Evolutionary conservation across 805 yeast species (phyloP), one percentile per base, ranked within the genome.

Genomic region (Suhomyces xylopsoci): DNA sequence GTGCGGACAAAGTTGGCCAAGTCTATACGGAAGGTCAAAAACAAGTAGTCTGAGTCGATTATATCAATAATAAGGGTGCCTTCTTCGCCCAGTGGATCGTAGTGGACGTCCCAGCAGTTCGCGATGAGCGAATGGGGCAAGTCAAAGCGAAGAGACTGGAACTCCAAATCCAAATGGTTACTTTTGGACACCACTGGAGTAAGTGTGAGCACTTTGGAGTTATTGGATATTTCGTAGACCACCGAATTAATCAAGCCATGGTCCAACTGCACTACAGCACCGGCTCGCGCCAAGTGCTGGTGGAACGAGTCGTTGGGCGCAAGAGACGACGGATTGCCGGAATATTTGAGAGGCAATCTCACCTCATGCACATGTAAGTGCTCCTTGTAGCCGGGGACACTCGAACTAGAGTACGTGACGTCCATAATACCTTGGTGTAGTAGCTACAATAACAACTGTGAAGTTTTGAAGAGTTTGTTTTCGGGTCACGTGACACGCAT

Each of bases 11-110:
- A 85, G 51, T 79, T 76, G 2, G 69, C 59, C 8, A 78, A 56
- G 15, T 71, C 66, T 26, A 87, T 55, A 3, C 66, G 61, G 30
- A 84, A 56, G 0, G 89, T 81, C 41, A 84, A 73, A 22, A 87
- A 64, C 15, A 81, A 66, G 51, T 81, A 85, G 19, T 71, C 67
- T 20, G 71, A 74, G 26, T 84, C 81, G 14, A 88, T 68, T 7
- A 82, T 58, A 63, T 86, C 90, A 17, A 84, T 55, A n/a, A 82
- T 59, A 0, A 84, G 55, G 38, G 64, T 69, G 7, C 51, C 58
- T 3, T 62, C 63, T 2, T 58, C 58, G 14, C 47, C 41, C 30
- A 64, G 64, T 32, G 75, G 42, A 5, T 51, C 49, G 54, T 54
- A 60, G 28, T 58, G 49, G 40, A 58, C 56, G 20, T 45, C 38